phyloP scores from a whole-genome alignment of 1,139 yeast genomes.

The Candida sp. region DNA sequence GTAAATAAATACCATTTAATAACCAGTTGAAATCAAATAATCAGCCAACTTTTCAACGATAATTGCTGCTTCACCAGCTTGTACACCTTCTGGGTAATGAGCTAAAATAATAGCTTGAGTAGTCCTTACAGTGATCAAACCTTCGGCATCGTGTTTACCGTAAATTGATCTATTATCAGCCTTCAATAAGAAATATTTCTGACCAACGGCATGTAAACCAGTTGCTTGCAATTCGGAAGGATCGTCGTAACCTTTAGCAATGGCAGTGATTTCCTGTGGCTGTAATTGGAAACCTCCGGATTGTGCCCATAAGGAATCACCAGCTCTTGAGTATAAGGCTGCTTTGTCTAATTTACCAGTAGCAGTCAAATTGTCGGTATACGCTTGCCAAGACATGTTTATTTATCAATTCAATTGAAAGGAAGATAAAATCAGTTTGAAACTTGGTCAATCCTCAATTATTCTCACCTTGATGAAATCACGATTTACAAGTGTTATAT shows the following conservation, averaged over 20 bases:
- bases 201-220: conserved; percentile 83
- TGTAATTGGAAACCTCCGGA: conserved; percentile 67
- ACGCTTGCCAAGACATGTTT: conserved; percentile 60
- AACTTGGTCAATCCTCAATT: not conserved
- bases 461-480: not conserved
- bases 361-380: conserved; percentile 86
- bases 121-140: conserved; percentile 88
- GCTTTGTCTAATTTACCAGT: conserved; percentile 91
- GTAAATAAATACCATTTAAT: conserved; percentile 30
- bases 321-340: conserved; percentile 89
- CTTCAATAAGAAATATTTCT: conserved; percentile 82
- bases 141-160: conserved; percentile 87
- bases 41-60: conserved; percentile 95
- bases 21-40: conserved; percentile 83
- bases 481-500: not conserved
- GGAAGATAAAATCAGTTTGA: not conserved
- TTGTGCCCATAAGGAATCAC: conserved; percentile 94
- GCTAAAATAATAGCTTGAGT: conserved; percentile 89
- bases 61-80: conserved; percentile 93
- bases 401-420: not conserved
- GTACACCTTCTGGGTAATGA: conserved; percentile 90
- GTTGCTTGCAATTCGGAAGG: conserved; percentile 74
- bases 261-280: conserved; percentile 65
- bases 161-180: conserved; percentile 94
- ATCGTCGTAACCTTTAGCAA: conserved; percentile 80